Conservation (phyloP, 352 stramenopile species). For the Globisporangium viniferum region DNA sequence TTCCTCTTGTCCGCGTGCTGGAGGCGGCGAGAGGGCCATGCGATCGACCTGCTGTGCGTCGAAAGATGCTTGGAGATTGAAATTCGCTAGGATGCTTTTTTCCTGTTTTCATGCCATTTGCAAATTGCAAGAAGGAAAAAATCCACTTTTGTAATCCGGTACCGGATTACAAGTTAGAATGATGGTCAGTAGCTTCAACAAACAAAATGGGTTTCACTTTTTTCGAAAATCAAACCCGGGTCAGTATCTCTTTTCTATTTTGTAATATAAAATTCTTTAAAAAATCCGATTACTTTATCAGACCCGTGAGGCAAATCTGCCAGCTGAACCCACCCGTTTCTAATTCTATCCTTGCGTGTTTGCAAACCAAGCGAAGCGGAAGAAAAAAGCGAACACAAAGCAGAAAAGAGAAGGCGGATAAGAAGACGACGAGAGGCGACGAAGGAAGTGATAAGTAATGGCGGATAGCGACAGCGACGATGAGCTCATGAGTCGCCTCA, state of each 20-base stretch:
- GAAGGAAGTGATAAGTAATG: constrained; percentile 23
- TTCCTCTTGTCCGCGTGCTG: not conserved
- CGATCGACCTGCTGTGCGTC: not conserved
- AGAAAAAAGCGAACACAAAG: not conserved
- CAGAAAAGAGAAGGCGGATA: not conserved
- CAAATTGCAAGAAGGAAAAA: no score
- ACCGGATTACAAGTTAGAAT: no score
- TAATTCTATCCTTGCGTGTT: constrained; percentile 2
- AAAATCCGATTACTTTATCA: not conserved
- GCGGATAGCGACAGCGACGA: constrained; percentile 85
- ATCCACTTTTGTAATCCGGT: no score
- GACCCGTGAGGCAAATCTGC: not conserved
- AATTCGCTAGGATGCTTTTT: no score
- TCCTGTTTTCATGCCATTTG: no score
- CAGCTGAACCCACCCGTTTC: not conserved
- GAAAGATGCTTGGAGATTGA: no score
- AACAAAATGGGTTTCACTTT: no score
- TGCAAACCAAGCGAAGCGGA: not conserved
- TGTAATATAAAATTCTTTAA: no score
- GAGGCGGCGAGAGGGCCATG: not conserved
- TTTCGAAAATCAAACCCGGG: no score
- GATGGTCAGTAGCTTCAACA: no score
- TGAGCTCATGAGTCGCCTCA: constrained; percentile 79
- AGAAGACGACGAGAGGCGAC: not conserved
- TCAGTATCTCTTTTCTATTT: no score